These are phyloP conservation scores for Verticillium isaacii DNA, from an alignment of 2,329 filamentous ascomycete genomes.

Conservation along the genomic window DNA sequence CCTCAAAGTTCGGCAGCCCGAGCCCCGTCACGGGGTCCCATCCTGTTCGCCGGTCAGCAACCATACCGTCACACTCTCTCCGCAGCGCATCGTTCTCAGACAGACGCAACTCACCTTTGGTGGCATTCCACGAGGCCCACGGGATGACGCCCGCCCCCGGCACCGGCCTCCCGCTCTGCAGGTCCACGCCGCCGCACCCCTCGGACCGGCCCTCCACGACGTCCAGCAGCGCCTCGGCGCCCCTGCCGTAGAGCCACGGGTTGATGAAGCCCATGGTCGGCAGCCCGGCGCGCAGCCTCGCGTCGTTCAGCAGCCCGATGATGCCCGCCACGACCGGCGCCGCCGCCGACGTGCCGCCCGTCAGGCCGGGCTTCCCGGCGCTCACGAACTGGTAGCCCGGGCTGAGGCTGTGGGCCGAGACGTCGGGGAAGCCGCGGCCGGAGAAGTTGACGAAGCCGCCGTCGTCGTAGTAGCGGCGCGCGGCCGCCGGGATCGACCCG, in stretches of 20 bases:
- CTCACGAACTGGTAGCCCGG: constrained; percentile 18
- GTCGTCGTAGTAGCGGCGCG: constrained; percentile 42
- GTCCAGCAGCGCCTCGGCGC: constrained; percentile 27
- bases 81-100: constrained; percentile 6
- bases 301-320: constrained; percentile 60
- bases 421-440: constrained; percentile 58
- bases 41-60: constrained; percentile 11
- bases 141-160: constrained; percentile 20
- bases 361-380: constrained; percentile 13
- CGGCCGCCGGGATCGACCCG: constrained; percentile 19
- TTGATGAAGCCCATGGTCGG: constrained; percentile 55
- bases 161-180: constrained; percentile 16
- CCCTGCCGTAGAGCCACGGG: constrained; percentile 50
- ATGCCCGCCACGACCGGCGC: constrained; percentile 59
- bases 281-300: constrained; percentile 49
- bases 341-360: constrained; percentile 43
- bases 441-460: constrained; percentile 31
- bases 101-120: constrained; percentile 20
- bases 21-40: constrained; percentile 36
- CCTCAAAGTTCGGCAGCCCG: constrained; percentile 39
- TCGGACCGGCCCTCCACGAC: constrained; percentile 19
- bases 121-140: constrained; percentile 26
- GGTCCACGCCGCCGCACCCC: constrained; percentile 17
- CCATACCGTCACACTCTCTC: constrained; percentile 18
- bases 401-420: constrained; percentile 47